Conservation (phyloP, 768 basidiomycete genomes). For the Hygrophorus russula region DNA sequence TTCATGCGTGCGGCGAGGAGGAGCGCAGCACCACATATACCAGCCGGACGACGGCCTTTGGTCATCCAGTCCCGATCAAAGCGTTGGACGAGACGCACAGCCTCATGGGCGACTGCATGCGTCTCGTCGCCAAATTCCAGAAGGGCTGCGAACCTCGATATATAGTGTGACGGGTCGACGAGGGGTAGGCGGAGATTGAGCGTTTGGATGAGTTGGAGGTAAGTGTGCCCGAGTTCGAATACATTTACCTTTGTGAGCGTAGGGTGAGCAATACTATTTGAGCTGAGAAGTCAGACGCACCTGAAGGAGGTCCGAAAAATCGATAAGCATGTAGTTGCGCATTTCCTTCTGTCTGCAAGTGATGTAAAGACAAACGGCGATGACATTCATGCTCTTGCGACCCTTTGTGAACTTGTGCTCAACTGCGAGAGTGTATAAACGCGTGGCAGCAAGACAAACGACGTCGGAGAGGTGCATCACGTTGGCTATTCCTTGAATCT, state of each 20-base stretch:
- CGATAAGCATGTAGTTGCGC: constrained; percentile 92
- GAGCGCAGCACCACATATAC: constrained; percentile 93
- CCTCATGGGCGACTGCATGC: constrained; percentile 84
- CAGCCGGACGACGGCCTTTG: constrained; percentile 87
- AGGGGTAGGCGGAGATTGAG: constrained; percentile 78
- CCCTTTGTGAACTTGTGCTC: constrained; percentile 94
- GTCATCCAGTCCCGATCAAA: constrained; percentile 98
- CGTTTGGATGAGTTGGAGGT: constrained; percentile 85
- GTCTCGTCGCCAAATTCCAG: constrained; percentile 96
- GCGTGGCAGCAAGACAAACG: constrained; percentile 69
- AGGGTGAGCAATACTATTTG: not conserved
- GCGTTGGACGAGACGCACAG: constrained; percentile 82
- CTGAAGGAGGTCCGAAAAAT: constrained; percentile 94
- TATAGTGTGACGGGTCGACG: constrained; percentile 94
- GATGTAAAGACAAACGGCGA: constrained; percentile 92
- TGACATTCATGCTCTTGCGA: constrained; percentile 83
- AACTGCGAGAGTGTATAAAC: constrained; percentile 88
- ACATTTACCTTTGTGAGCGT: constrained; percentile 70
- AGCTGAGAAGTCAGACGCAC: constrained; percentile 29
- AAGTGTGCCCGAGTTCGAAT: constrained; percentile 92
- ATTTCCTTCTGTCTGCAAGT: constrained; percentile 89
- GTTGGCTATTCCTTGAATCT: constrained; percentile 74
- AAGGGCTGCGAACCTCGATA: constrained; percentile 86
- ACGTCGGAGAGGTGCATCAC: constrained; percentile 71
- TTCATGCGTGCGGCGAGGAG: constrained; percentile 97